A percentile compares a stretch with the other conserved stretches of the same genome.
These are phyloP conservation scores for Peterozyma toletana DNA, from an alignment of 805 yeast genomes.

Conservation along the genomic window DNA sequence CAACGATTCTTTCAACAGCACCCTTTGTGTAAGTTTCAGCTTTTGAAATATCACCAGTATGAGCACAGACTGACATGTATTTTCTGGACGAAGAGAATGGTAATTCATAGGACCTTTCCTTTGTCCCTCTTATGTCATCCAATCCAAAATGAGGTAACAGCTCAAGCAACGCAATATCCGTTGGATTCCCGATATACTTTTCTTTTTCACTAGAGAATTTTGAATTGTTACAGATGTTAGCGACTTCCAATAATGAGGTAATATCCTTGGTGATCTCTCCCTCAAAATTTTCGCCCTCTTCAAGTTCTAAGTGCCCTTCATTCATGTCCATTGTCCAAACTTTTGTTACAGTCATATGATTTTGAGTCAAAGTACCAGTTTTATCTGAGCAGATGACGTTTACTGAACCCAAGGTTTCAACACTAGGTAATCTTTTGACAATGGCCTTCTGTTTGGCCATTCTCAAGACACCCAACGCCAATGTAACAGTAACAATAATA, in stretches of 20 bases:
- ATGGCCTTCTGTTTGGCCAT: constrained; percentile 95
- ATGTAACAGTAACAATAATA: constrained; percentile 93
- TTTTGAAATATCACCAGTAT: constrained; percentile 50
- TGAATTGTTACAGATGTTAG: constrained; percentile 72
- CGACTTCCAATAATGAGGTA: constrained; percentile 49
- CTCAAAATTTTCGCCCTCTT: constrained; percentile 33
- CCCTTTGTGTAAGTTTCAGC: constrained; percentile 75
- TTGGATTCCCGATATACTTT: constrained; percentile 83
- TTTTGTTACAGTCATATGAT: constrained; percentile 84
- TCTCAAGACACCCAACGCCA: constrained; percentile 91
- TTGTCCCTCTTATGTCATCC: constrained; percentile 59
- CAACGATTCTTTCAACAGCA: constrained; percentile 72
- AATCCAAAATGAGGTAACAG: constrained; percentile 62
- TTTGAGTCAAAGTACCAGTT: constrained; percentile 85
- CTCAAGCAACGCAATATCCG: constrained; percentile 87
- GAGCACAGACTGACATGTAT: constrained; percentile 79
- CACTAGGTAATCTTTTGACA: constrained; percentile 89
- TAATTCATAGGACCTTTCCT: constrained; percentile 58
- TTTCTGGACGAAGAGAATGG: constrained; percentile 84
- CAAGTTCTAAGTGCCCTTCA: constrained; percentile 30
- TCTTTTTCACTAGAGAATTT: constrained; percentile 61
- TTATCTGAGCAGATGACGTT: constrained; percentile 91
- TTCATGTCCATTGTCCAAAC: constrained; percentile 68
- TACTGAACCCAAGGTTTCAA: constrained; percentile 91
- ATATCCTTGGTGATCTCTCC: constrained; percentile 49